Conservation (phyloP, 1,284 basidiomycete species). For the Termitomyces sp. region DNA sequence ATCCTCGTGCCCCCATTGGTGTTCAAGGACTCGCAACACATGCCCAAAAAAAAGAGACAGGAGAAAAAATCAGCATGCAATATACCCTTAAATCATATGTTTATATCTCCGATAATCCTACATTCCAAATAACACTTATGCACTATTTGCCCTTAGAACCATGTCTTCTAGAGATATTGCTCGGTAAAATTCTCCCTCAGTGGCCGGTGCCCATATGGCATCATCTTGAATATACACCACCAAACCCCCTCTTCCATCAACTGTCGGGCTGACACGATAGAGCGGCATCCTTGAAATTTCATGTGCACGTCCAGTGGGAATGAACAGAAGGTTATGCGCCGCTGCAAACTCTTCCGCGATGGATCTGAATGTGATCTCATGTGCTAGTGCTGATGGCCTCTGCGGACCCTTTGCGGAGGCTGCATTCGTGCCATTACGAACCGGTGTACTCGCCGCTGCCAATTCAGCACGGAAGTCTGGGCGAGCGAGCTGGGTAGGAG, state of each 20-base stretch:
- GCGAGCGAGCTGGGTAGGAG: conserved; percentile 57
- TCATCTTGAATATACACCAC: conserved; percentile 85
- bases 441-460: conserved; percentile 24
- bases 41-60: not conserved
- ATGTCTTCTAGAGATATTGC: conserved; percentile 66
- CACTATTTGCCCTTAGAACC: conserved; percentile 54
- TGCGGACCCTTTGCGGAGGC: conserved; percentile 18
- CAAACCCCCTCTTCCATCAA: conserved; percentile 81
- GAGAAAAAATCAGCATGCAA: not conserved
- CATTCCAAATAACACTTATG: not conserved
- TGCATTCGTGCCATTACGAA: conserved; percentile 20
- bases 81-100: not conserved
- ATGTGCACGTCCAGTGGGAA: conserved; percentile 81
- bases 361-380: conserved; percentile 83
- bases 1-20: too few relatives aligned
- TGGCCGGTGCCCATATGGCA: conserved; percentile 72
- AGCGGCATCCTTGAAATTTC: conserved; percentile 81
- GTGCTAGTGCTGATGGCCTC: conserved; percentile 45
- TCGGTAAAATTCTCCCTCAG: conserved; percentile 49
- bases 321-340: conserved; percentile 80
- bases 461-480: conserved; percentile 53
- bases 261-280: conserved; percentile 73
- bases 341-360: conserved; percentile 88
- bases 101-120: not conserved
- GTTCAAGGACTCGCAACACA: not conserved